Evolutionary conservation across 352 stramenopile species (phyloP).

Genomic region (Globisporangium echinulatum): DNA sequence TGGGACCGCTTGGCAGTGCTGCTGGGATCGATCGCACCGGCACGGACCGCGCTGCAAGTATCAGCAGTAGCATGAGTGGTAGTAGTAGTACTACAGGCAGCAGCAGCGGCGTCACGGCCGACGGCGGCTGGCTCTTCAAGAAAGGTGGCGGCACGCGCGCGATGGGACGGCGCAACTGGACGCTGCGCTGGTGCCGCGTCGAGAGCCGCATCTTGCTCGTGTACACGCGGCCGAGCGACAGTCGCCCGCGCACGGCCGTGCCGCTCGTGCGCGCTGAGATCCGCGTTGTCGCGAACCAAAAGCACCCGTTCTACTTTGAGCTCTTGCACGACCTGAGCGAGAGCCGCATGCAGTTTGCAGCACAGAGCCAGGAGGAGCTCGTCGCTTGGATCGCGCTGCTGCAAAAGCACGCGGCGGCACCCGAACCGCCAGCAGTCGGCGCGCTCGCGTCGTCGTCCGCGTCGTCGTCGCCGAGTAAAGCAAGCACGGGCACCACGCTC

Average conservation of each 20-base stretch:
- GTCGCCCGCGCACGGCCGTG: constrained; percentile 55
- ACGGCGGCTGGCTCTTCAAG: constrained; percentile 64
- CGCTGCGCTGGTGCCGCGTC: constrained; percentile 65
- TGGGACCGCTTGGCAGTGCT: background rate
- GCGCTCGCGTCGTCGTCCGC: constrained; percentile 15
- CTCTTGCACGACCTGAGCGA: constrained; percentile 66
- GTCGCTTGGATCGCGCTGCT: constrained; percentile 52
- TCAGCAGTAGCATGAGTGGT: background rate
- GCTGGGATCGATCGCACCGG: background rate
- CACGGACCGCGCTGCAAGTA: background rate
- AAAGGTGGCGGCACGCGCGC: constrained; percentile 71
- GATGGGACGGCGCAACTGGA: constrained; percentile 77
- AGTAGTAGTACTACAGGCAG: background rate
- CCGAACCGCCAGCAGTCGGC: constrained; percentile 28
- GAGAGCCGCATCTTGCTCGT: constrained; percentile 72
- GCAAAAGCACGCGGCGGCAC: constrained; percentile 34
- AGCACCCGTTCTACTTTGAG: constrained; percentile 78
- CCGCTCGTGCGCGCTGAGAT: constrained; percentile 58
- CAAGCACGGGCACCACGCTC: constrained; percentile 36
- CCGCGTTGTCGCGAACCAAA: constrained; percentile 56
- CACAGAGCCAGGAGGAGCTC: constrained; percentile 55
- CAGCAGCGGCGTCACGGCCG: constrained; percentile 1
- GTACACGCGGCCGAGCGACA: constrained; percentile 43
- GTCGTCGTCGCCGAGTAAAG: constrained; percentile 30
- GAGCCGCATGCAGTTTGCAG: constrained; percentile 71